Base-by-base conservation (phyloP, 768 basidiomycete genomes). In the Strobilomyces confusus region DNA sequence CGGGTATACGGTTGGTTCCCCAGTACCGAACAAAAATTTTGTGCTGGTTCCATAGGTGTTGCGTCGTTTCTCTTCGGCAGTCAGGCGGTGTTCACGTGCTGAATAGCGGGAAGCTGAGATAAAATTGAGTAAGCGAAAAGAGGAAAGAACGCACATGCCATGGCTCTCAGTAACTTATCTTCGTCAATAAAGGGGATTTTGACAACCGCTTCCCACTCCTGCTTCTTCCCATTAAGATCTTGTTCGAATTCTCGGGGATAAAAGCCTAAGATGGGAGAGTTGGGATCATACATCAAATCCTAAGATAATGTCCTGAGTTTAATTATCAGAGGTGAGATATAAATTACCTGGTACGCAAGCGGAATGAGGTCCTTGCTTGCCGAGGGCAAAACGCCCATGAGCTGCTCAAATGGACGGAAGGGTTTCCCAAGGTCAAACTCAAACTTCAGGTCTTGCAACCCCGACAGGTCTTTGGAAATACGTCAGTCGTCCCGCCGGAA, bases 111-210 rank as follows among this genome's bases (percentile, higher is more conserved):
- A 20, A 22, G 42, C 37, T 19, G n/a, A 36, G 23, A 46, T 8
- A 2, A 30, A 15, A 9, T n/a, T 56, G 0, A 20, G 25, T 22
- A 19, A 29, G 14, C 32, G 20, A 13, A 55, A n/a, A 33, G 38
- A 12, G 9, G 29, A 30, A 43, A 4, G 9, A 0, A 56, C 64
- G 34, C 14, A 91, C 92, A 71, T 30, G 76, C 72, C 95, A 99
- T 98, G 4, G 95, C 90, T 30, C 75, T 75, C 30, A 97, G 72
- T 20, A 99, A 68, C 48, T 92, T 77, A 12, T 72, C 60, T 68
- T 95, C 84, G 43, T 97, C 86, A 55, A 99, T 98, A 70, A 99
- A 99, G 0, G 97, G 97, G 59, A 99, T 98, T 74, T 98, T 98
- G 49, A 99, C 93, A 47, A 98, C 83, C 0, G 97, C 95, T 69